Conservation (phyloP, 768 basidiomycete species). For the Termitomyces eurrhizus region DNA sequence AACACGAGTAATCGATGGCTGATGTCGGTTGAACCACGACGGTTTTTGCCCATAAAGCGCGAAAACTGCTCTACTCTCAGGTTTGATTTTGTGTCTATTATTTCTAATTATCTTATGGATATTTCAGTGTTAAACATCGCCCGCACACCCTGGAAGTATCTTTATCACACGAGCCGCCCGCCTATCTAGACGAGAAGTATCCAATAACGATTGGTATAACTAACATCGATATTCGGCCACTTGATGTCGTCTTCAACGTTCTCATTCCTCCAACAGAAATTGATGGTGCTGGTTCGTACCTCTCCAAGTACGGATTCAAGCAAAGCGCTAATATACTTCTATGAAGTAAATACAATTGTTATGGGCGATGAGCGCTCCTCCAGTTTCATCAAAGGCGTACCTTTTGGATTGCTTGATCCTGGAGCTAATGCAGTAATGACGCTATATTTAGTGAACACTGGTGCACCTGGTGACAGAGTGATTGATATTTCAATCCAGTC, state of each 20-base stretch:
- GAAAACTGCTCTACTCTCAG: conserved; percentile 40
- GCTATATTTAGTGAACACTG: conserved; percentile 56
- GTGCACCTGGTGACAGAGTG: conserved; percentile 64
- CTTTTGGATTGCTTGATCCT: conserved; percentile 59
- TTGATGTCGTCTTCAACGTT: conserved; percentile 69
- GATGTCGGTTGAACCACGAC: conserved; percentile 46
- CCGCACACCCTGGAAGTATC: conserved; percentile 54
- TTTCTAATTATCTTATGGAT: conserved; percentile 5
- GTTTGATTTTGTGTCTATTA: conserved; percentile 31
- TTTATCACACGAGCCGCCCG: conserved; percentile 60
- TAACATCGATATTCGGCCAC: conserved; percentile 65
- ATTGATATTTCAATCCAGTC: conserved; percentile 83
- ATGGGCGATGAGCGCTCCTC: conserved; percentile 63
- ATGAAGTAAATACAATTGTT: conserved; percentile 54
- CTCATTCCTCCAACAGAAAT: conserved; percentile 78
- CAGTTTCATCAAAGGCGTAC: conserved; percentile 69
- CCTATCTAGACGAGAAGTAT: conserved; percentile 79
- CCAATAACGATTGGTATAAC: conserved; percentile 66
- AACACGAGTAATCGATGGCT: conserved; percentile 50
- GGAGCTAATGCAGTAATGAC: conserved; percentile 58
- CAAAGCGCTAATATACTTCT: background rate
- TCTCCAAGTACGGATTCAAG: background rate
- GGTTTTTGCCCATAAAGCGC: conserved; percentile 49
- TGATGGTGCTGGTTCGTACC: conserved; percentile 60
- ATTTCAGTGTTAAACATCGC: conserved; percentile 53